Conservation (phyloP, 2,329 filamentous ascomycete species). For the Pestalotiopsis sp. region DNA sequence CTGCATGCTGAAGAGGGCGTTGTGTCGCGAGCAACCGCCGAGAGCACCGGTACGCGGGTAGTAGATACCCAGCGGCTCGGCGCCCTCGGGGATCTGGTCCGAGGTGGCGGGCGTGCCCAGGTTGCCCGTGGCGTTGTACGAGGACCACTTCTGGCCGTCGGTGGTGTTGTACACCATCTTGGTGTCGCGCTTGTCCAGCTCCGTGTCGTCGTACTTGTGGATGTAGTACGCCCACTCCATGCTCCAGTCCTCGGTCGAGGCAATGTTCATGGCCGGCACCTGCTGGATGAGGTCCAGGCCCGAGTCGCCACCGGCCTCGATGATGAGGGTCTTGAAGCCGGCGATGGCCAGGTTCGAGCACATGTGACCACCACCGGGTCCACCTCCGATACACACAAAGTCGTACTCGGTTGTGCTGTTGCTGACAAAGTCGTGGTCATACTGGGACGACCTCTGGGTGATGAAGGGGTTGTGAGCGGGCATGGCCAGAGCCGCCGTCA, state of each 20-base stretch:
- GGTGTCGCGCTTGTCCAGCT: conserved; percentile 40
- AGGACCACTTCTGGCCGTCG: conserved; percentile 21
- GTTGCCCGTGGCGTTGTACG: conserved; percentile 16
- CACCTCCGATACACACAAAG: conserved; percentile 49
- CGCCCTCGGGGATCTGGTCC: conserved; percentile 16
- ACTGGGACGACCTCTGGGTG: conserved; percentile 5
- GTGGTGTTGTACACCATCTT: conserved; percentile 47
- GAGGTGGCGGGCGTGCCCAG: conserved; percentile 11
- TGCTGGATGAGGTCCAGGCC: conserved; percentile 41
- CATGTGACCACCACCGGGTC: conserved; percentile 53
- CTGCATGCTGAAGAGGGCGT: conserved; percentile 61
- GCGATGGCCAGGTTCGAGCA: conserved; percentile 54
- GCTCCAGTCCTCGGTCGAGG: conserved; percentile 45
- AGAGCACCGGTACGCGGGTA: conserved; percentile 33
- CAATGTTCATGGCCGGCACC: conserved; percentile 49
- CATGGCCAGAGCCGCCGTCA: conserved; percentile 3
- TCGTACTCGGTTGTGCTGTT: conserved; percentile 38
- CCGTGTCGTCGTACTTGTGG: conserved; percentile 15
- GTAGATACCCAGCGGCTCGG: conserved; percentile 22
- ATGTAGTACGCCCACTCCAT: conserved; percentile 34
- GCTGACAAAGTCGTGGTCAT: conserved; percentile 12
- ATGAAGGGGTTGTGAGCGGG: conserved; percentile 9
- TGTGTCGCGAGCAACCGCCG: conserved; percentile 56
- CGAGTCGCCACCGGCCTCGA: conserved; percentile 59
- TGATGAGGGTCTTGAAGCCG: conserved; percentile 54